A percentile compares a stretch with the other conserved stretches of the same genome.
These are phyloP conservation scores for Cystobasidiaceae sp. DNA, from an alignment of 1,284 basidiomycete genomes.

Conservation along the genomic window DNA sequence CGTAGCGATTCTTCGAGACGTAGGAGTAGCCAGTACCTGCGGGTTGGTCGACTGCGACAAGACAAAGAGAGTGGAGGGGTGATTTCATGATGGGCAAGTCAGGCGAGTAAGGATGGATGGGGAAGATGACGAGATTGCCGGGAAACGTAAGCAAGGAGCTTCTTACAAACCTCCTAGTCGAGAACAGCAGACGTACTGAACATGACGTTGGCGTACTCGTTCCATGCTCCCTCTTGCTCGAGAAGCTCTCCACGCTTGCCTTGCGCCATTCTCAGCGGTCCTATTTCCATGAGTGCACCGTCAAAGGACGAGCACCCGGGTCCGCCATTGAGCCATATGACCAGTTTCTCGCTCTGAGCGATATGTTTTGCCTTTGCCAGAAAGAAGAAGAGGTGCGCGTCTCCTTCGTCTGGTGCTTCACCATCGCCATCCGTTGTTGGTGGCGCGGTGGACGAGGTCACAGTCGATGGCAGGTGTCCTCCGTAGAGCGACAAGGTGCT, in stretches of 20 bases:
- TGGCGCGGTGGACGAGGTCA: conserved; percentile 24
- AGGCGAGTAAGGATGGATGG: neutral
- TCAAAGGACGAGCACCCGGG: conserved; percentile 97
- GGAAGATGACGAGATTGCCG: neutral
- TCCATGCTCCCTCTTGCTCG: conserved; percentile 86
- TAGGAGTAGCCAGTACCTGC: conserved; percentile 93
- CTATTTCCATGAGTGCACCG: conserved; percentile 95
- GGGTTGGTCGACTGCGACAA: conserved; percentile 78
- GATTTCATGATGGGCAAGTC: neutral
- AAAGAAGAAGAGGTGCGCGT: conserved; percentile 81
- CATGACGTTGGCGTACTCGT: conserved; percentile 95
- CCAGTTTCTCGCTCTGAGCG: conserved; percentile 72
- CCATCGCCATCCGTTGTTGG: conserved; percentile 14
- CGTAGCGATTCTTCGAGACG: conserved; percentile 74
- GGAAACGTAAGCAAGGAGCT: neutral
- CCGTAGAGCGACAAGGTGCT: conserved; percentile 42
- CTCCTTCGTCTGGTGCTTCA: conserved; percentile 42
- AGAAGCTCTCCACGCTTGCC: conserved; percentile 71
- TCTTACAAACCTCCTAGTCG: too few species aligned
- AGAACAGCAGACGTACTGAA: conserved; percentile 67
- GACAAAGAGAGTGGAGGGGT: neutral
- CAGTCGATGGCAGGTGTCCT: conserved; percentile 42
- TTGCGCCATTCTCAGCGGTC: conserved; percentile 61
- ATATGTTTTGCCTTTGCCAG: conserved; percentile 78
- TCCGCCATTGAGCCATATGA: conserved; percentile 44